Evolutionary conservation across 306 rosid species (phyloP).

Genomic region (Canavalia gladiata): DNA sequence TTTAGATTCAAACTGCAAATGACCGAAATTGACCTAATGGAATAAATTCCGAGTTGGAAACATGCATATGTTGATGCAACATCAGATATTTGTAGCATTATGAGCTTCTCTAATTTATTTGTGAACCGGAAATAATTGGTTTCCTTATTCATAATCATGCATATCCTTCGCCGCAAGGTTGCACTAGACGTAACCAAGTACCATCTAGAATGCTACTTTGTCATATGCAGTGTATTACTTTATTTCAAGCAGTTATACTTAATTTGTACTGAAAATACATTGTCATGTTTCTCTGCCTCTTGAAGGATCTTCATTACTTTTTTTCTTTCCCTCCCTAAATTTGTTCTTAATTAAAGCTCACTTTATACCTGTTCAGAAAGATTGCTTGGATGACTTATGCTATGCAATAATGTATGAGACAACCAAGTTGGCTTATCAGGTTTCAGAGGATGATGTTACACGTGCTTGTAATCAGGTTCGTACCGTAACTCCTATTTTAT

Average conservation of each 20-base stretch:
- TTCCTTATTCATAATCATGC: not conserved
- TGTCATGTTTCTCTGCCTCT: not conserved
- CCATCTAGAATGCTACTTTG: too few relatives aligned
- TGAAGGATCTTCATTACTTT: not conserved
- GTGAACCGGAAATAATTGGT: not conserved
- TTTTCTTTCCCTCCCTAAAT: not conserved
- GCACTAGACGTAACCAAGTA: too few relatives aligned
- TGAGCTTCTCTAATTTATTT: not conserved
- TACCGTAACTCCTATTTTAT: not conserved
- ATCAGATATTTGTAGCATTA: not conserved
- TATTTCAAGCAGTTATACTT: not conserved
- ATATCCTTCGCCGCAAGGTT: not conserved
- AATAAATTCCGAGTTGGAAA: not conserved
- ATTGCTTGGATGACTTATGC: slow-evolving; percentile 78
- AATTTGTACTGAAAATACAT: slow-evolving; percentile 1
- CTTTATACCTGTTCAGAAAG: slow-evolving; percentile 57
- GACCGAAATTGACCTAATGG: not conserved
- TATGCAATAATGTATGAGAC: slow-evolving; percentile 87
- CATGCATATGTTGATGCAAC: not conserved
- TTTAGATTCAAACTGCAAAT: not conserved
- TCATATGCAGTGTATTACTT: too few relatives aligned
- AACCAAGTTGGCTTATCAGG: slow-evolving; percentile 81
- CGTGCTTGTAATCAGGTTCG: slow-evolving; percentile 94
- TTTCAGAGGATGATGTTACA: slow-evolving; percentile 82
- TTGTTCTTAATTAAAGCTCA: not conserved